phyloP scores from a whole-genome alignment of 352 stramenopile genomes.

The Thalassiosira exigua region DNA sequence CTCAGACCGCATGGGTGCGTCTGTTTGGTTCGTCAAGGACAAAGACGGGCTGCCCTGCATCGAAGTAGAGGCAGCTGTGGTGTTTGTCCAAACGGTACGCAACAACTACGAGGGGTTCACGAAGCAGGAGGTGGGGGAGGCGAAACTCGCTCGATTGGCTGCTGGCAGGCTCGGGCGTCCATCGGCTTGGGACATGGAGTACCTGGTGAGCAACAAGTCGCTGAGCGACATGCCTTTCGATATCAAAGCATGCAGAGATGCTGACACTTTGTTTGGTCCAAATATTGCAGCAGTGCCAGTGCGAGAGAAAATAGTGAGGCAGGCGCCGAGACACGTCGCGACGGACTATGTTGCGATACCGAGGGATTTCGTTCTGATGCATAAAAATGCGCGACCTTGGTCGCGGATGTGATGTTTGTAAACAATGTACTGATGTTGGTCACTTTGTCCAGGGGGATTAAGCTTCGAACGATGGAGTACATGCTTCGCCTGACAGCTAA shows the following conservation, averaged over 20 bases:
- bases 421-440: slow-evolving; percentile 29
- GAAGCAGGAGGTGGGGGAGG: slow-evolving; percentile 12
- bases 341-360: slow-evolving; percentile 20
- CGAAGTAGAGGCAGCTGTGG: no score
- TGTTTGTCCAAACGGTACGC: slow-evolving; percentile 22
- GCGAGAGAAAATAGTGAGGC: slow-evolving; percentile 52
- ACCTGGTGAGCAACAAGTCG: slow-evolving; percentile 36
- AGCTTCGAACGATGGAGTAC: slow-evolving; percentile 23
- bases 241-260: slow-evolving; percentile 20
- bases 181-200: slow-evolving; percentile 4
- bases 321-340: slow-evolving; percentile 2
- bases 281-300: slow-evolving; percentile 39
- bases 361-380: slow-evolving; percentile 11
- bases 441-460: slow-evolving; percentile 18
- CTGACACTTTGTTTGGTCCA: slow-evolving; percentile 57
- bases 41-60: no score
- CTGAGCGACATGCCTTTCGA: slow-evolving; percentile 46
- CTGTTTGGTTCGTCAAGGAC: no score
- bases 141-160: background rate
- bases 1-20: no score
- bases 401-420: slow-evolving; percentile 36
- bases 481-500: slow-evolving; percentile 10
- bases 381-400: slow-evolving; percentile 16
- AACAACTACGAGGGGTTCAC: slow-evolving; percentile 43
- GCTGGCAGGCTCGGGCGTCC: slow-evolving; percentile 34